phyloP scores from a whole-genome alignment of 225 moss, liverwort and hornwort species.

The Bryoerythrophyllum caledonicum region DNA sequence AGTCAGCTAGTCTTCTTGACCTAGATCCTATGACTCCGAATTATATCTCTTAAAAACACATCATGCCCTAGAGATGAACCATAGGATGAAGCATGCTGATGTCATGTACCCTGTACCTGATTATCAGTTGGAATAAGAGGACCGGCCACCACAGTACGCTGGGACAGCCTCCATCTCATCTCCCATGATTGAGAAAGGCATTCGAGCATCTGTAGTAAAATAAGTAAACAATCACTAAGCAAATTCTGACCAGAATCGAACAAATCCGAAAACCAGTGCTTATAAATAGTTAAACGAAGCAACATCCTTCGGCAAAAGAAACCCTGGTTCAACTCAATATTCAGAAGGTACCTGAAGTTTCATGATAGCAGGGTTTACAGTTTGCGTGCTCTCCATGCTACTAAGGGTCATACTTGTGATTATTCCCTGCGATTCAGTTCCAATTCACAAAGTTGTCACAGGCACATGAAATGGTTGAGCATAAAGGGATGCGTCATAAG shows the following conservation, averaged over 20 bases:
- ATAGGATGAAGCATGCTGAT: slow-evolving; percentile 3
- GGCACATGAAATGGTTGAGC: not conserved
- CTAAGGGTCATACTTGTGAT: slow-evolving; percentile 77
- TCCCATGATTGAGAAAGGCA: slow-evolving; percentile 91
- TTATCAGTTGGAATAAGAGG: slow-evolving; percentile 64
- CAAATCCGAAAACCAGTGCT: not conserved
- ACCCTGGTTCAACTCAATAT: slow-evolving; percentile 7
- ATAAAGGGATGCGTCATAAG: not conserved
- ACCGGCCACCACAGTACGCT: slow-evolving; percentile 52
- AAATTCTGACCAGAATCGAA: not conserved
- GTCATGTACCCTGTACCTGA: slow-evolving; percentile 48
- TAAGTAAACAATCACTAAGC: not conserved
- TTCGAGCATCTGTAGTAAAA: slow-evolving; percentile 67
- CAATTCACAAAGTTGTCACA: slow-evolving; percentile 10
- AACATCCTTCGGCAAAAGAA: not conserved
- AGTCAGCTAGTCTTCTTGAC: slow-evolving; percentile 7
- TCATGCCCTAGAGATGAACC: not conserved
- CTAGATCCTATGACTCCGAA: not conserved
- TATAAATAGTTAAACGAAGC: not conserved
- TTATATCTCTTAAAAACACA: not conserved
- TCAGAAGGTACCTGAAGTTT: slow-evolving; percentile 75
- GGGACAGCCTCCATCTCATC: slow-evolving; percentile 79
- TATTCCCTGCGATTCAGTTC: slow-evolving; percentile 58
- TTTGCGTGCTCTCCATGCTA: slow-evolving; percentile 98
- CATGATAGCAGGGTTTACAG: slow-evolving; percentile 93